A percentile compares a stretch with the other conserved stretches of the same genome.
Conservation (phyloP, 2,329 filamentous ascomycete species). For the Albophoma yamanashiensis region DNA sequence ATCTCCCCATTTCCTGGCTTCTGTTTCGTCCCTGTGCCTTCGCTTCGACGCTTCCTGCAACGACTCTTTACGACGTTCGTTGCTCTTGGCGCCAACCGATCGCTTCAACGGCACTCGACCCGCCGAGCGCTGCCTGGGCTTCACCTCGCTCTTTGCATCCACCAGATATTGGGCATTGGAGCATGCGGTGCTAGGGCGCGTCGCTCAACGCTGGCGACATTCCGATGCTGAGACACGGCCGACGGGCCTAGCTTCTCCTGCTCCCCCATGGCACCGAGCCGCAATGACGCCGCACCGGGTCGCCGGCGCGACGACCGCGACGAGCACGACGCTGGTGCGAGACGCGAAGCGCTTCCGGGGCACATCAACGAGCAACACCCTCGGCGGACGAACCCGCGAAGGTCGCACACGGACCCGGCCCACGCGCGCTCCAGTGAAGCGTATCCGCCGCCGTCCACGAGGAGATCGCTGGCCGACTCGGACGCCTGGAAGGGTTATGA, state of each 20-base stretch:
- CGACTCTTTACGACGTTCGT: background rate
- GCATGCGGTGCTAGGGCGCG: background rate
- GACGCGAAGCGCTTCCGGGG: background rate
- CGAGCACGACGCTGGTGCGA: background rate
- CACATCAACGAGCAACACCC: background rate
- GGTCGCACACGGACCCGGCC: slow-evolving; percentile 4
- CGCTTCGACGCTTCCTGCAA: background rate
- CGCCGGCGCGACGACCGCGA: slow-evolving; percentile 3
- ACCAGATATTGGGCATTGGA: background rate
- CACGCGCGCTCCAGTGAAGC: background rate
- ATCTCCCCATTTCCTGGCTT: background rate
- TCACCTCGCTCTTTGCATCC: background rate
- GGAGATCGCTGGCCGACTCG: slow-evolving; percentile 4
- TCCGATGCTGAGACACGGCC: slow-evolving; percentile 13
- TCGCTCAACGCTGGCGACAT: background rate
- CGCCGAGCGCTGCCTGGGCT: too few species aligned
- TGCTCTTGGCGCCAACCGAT: background rate
- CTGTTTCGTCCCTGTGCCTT: background rate
- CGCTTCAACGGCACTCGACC: background rate
- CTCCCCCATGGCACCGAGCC: slow-evolving; percentile 17
- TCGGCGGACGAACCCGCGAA: slow-evolving; percentile 1
- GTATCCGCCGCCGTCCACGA: slow-evolving; percentile 1
- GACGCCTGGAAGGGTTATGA: background rate
- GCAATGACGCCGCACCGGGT: slow-evolving; percentile 9
- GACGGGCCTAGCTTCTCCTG: slow-evolving; percentile 1